Conservation (phyloP, 495 filamentous ascomycete species). For the Neurospora sp. region DNA sequence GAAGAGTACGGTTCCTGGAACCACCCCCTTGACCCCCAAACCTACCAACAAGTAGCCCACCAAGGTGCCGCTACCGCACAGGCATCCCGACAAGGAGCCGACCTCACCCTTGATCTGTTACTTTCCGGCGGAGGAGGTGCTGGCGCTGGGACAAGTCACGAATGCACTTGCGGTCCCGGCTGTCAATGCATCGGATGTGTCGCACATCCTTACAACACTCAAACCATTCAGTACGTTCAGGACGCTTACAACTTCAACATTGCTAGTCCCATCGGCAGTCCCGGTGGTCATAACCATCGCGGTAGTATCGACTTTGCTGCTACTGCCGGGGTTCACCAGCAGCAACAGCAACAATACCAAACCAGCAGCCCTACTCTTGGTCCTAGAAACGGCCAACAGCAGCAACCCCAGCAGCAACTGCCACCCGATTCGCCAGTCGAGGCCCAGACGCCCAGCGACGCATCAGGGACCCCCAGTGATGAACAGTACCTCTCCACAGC, state of each 20-base stretch:
- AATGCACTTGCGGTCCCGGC: constrained; percentile 54
- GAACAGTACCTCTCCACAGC: constrained; percentile 30
- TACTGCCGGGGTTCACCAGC: background rate
- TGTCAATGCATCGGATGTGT: constrained; percentile 63
- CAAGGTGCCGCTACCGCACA: constrained; percentile 1
- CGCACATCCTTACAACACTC: constrained; percentile 61
- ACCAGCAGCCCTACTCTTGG: background rate
- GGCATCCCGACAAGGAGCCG: constrained; percentile 3
- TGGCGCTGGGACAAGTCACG: constrained; percentile 28
- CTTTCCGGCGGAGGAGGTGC: constrained; percentile 1
- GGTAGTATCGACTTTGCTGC: background rate
- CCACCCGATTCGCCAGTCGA: constrained; percentile 12
- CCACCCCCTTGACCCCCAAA: constrained; percentile 29
- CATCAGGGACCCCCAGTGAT: constrained; percentile 27
- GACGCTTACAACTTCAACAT: constrained; percentile 15
- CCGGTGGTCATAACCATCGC: background rate
- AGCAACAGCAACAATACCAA: background rate
- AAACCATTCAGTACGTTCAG: constrained; percentile 54
- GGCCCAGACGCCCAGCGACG: constrained; percentile 27
- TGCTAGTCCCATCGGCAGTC: background rate
- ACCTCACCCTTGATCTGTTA: background rate
- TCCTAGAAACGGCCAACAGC: background rate
- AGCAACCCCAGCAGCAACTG: constrained; percentile 6
- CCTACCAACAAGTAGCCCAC: constrained; percentile 23
- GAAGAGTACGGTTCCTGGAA: constrained; percentile 32